phyloP scores from a whole-genome alignment of 1,139 yeast species.

The Geotrichum reessii region DNA sequence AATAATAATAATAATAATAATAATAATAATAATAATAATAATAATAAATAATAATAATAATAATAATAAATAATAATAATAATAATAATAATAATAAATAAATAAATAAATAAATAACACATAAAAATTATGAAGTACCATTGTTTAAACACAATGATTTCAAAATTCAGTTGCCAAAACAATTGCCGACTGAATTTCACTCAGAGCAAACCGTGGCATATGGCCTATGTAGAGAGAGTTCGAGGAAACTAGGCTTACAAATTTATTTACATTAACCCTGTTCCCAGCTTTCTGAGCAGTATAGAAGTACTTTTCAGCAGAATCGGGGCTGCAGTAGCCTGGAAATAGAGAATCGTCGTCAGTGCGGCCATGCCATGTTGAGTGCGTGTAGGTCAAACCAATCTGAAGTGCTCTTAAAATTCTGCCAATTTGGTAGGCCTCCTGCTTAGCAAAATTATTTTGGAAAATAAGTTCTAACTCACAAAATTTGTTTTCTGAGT shows the following conservation, averaged over 20 bases:
- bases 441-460: conserved; percentile 1
- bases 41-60: too few species aligned
- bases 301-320: conserved; percentile 4
- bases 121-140: too few species aligned
- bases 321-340: conserved; percentile 9
- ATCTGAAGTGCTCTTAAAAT: background rate
- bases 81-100: too few species aligned
- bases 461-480: conserved; percentile 7
- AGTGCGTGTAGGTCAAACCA: background rate
- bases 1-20: too few species aligned
- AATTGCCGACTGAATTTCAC: conserved; percentile 10
- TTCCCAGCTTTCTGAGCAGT: conserved; percentile 2
- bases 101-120: too few species aligned
- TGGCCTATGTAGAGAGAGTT: background rate
- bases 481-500: background rate
- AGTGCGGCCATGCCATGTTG: conserved; percentile 8
- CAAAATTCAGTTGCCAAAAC: conserved; percentile 8
- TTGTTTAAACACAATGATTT: too few species aligned
- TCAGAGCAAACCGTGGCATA: conserved; percentile 5
- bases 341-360: conserved; percentile 13
- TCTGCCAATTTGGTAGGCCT: background rate
- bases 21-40: too few species aligned
- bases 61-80: too few species aligned
- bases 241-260: conserved; percentile 1
- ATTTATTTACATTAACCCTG: conserved; percentile 11